A percentile compares a stretch with the other conserved stretches of the same genome.
phyloP scores from a whole-genome alignment of 2,329 filamentous ascomycete species.

The Chaetomium sp. region DNA sequence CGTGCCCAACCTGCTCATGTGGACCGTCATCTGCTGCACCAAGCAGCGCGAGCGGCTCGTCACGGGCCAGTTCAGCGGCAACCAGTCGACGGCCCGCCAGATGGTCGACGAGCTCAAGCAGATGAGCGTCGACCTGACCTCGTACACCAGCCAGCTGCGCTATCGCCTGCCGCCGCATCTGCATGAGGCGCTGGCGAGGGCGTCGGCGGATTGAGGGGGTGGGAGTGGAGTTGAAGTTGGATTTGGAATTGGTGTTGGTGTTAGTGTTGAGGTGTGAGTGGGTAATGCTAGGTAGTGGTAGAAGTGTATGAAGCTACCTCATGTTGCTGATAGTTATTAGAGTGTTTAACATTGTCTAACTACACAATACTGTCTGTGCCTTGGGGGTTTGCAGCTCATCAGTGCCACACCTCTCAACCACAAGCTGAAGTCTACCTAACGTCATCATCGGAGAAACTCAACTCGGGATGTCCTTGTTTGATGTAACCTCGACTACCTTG shows the following conservation, averaged over 20 bases:
- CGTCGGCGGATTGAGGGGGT: conserved; percentile 63
- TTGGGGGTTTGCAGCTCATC: not conserved
- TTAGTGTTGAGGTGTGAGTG: not conserved
- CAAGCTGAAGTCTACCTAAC: not conserved
- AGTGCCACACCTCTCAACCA: too few relatives aligned
- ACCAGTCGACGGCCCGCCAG: conserved; percentile 63
- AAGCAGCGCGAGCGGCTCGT: conserved; percentile 73
- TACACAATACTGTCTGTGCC: not conserved
- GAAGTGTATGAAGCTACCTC: not conserved
- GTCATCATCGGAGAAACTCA: too few relatives aligned
- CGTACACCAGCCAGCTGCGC: conserved; percentile 88
- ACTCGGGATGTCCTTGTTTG: not conserved
- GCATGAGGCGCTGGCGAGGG: conserved; percentile 84
- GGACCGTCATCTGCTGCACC: conserved; percentile 86
- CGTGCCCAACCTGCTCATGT: conserved; percentile 87
- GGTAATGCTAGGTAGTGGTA: too few relatives aligned
- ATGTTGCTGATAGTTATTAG: not conserved
- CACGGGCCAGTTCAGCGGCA: conserved; percentile 72
- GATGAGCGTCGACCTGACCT: conserved; percentile 86
- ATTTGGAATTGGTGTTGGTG: not conserved
- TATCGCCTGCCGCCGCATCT: conserved; percentile 86
- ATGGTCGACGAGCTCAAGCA: conserved; percentile 73
- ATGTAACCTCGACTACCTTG: not conserved
- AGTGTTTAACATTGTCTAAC: not conserved
- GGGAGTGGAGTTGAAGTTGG: too few relatives aligned